Percentiles rank a stretch among this genome's conserved stretches.
Conservation (phyloP, 2,329 filamentous ascomycete genomes). For the Penicillium fuscoglaucum region DNA sequence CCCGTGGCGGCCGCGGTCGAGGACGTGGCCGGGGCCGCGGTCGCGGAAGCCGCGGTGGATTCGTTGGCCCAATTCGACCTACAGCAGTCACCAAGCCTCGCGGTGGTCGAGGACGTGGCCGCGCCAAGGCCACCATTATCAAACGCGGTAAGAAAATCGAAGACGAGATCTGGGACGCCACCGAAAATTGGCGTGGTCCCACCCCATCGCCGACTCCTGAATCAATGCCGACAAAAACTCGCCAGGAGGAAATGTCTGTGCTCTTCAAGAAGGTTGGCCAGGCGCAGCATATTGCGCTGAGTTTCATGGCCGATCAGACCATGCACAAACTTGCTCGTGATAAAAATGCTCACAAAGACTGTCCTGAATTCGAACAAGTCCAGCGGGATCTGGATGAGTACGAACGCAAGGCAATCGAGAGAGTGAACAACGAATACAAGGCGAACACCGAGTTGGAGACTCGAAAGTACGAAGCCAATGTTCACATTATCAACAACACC, state of each 20-base stretch:
- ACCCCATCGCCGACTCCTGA: constrained; percentile 40
- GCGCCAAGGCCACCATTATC: constrained; percentile 17
- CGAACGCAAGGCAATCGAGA: constrained; percentile 30
- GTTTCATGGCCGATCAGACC: constrained; percentile 41
- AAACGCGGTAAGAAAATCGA: constrained; percentile 26
- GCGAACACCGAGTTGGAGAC: constrained; percentile 34
- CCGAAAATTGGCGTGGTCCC: constrained; percentile 33
- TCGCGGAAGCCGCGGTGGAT: constrained; percentile 36
- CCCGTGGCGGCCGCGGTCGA: constrained; percentile 29
- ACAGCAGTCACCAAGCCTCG: constrained; percentile 21
- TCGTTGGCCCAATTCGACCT: constrained; percentile 19
- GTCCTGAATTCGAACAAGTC: constrained; percentile 42
- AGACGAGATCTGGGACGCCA: constrained; percentile 28
- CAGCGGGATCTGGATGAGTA: constrained; percentile 32
- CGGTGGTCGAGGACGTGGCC: constrained; percentile 33
- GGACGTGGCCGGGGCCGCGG: constrained; percentile 38
- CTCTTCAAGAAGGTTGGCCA: constrained; percentile 45
- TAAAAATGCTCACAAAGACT: constrained; percentile 42
- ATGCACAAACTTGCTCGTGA: constrained; percentile 43
- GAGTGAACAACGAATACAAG: constrained; percentile 36
- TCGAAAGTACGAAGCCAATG: constrained; percentile 32
- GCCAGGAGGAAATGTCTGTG: constrained; percentile 45
- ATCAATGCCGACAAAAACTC: constrained; percentile 41
- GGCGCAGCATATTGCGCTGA: constrained; percentile 44
- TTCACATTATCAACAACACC: constrained; percentile 35